These are phyloP conservation scores for Exophiala bonariae DNA, from an alignment of 2,329 filamentous ascomycete genomes.

Conservation along the genomic window DNA sequence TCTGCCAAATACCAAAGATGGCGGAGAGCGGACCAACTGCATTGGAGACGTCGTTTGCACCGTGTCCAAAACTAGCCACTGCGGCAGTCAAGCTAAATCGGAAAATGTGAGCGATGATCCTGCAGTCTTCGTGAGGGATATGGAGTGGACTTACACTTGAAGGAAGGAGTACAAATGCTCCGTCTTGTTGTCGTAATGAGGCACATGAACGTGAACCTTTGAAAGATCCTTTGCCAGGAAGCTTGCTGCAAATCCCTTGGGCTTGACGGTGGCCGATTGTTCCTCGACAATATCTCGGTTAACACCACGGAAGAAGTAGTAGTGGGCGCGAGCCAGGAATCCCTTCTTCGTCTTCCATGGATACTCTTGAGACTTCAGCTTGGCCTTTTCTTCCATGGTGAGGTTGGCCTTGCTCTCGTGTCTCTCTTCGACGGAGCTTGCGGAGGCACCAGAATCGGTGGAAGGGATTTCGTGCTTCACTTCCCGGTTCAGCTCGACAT, in stretches of 20 bases:
- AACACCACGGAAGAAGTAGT: conserved; percentile 15
- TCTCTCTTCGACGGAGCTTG: not conserved
- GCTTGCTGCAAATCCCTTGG: conserved; percentile 6
- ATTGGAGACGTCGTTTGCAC: conserved; percentile 75
- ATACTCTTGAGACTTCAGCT: conserved; percentile 1
- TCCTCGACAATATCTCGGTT: conserved; percentile 15
- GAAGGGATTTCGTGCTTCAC: not conserved
- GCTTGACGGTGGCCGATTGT: not conserved
- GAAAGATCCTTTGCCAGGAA: not conserved
- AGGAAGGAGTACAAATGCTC: conserved; percentile 61
- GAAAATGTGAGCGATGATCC: no score
- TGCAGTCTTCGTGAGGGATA: no score
- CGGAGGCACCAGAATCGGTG: not conserved
- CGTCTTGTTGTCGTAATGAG: conserved; percentile 67
- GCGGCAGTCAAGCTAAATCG: conserved; percentile 43
- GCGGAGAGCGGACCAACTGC: conserved; percentile 68
- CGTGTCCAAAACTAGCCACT: conserved; percentile 57
- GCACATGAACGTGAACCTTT: conserved; percentile 51
- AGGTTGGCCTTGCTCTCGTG: not conserved
- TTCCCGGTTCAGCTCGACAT: not conserved
- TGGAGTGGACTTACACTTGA: conserved; percentile 37
- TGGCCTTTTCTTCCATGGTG: conserved; percentile 1
- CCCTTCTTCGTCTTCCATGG: conserved; percentile 8
- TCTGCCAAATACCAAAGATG: conserved; percentile 67
- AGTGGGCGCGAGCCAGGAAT: conserved; percentile 3